A percentile compares a stretch with the other conserved stretches of the same genome.
Conservation (phyloP, 441 rosid species). For the Breynia disticha region DNA sequence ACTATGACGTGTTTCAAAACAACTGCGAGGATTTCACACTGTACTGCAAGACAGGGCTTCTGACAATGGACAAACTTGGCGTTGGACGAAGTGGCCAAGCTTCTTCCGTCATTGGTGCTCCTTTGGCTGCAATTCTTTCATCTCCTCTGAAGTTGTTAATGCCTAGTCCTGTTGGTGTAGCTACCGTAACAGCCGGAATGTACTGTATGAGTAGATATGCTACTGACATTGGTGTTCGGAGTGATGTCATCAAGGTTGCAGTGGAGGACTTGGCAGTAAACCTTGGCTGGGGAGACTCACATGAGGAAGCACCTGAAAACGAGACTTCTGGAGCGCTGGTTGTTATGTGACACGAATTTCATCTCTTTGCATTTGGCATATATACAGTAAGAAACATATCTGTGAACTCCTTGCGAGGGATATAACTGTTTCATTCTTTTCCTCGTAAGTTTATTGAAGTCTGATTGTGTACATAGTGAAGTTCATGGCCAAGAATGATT, state of each 20-base stretch:
- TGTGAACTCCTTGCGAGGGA: too few relatives aligned
- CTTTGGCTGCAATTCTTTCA: constrained; percentile 85
- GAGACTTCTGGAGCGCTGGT: constrained; percentile 27
- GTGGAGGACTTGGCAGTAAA: constrained; percentile 76
- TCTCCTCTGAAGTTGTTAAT: constrained; percentile 72
- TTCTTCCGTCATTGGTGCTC: constrained; percentile 73
- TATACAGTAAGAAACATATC: not conserved
- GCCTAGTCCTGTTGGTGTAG: constrained; percentile 91
- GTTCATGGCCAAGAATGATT: not conserved
- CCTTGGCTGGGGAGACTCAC: constrained; percentile 39
- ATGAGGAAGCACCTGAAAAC: constrained; percentile 23
- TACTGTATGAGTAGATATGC: constrained; percentile 92
- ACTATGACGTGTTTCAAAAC: constrained; percentile 76
- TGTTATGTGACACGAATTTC: constrained; percentile 24
- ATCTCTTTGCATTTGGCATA: constrained; percentile 5
- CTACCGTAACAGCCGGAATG: constrained; percentile 89
- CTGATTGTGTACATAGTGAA: not conserved
- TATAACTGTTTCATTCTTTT: too few relatives aligned
- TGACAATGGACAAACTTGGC: constrained; percentile 57
- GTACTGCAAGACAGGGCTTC: constrained; percentile 87
- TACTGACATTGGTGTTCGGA: constrained; percentile 83
- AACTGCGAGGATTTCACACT: constrained; percentile 93
- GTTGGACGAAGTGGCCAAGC: constrained; percentile 97
- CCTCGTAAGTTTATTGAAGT: not conserved
- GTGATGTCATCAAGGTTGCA: constrained; percentile 79